A percentile compares a stretch with the other conserved stretches of the same genome.
Evolutionary conservation across 805 yeast species (phyloP).

Genomic region (Soucietia sequanensis): DNA sequence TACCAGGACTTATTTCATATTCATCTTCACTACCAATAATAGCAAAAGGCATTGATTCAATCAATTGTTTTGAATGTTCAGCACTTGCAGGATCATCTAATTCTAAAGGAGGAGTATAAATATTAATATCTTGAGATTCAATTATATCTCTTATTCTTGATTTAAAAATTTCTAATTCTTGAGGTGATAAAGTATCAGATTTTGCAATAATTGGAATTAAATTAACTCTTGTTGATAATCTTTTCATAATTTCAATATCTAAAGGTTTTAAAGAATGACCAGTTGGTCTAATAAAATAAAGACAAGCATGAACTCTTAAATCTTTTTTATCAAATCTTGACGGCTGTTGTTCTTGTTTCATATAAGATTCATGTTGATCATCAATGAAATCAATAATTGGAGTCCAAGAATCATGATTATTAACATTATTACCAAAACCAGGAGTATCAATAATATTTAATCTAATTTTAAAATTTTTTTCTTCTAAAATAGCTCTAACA

Average conservation of each 20-base stretch:
- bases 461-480: constrained; percentile 73
- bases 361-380: constrained; percentile 82
- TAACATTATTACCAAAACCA: constrained; percentile 89
- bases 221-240: constrained; percentile 75
- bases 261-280: constrained; percentile 85
- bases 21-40: constrained; percentile 75
- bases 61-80: constrained; percentile 76
- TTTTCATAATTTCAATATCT: constrained; percentile 87
- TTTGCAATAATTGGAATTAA: constrained; percentile 88
- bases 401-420: constrained; percentile 83
- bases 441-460: constrained; percentile 89
- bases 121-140: constrained; percentile 78
- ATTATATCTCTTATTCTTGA: constrained; percentile 77
- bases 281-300: constrained; percentile 88
- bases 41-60: constrained; percentile 86
- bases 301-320: constrained; percentile 84
- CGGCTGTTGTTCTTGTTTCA: constrained; percentile 96
- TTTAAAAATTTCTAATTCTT: constrained; percentile 68
- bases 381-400: constrained; percentile 86
- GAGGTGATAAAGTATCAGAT: constrained; percentile 77
- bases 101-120: constrained; percentile 83
- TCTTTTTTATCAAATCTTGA: constrained; percentile 64
- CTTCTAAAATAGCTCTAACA: constrained; percentile 77
- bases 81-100: constrained; percentile 70
- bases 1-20: constrained; percentile 61